phyloP scores from a whole-genome alignment of 345 rosid species.

The Melaleuca alternifolia region DNA sequence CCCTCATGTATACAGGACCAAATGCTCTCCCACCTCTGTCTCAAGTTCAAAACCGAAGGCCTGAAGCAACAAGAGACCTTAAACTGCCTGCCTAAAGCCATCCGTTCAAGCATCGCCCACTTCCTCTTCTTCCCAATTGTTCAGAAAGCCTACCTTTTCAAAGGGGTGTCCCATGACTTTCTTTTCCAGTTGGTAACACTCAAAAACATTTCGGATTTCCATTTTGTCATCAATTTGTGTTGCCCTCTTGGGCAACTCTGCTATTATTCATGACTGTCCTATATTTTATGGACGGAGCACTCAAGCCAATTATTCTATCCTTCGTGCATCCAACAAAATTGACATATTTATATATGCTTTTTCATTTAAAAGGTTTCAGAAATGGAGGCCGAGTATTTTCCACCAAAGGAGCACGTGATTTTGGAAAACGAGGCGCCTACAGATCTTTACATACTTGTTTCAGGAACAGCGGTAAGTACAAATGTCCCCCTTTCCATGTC shows the following conservation, averaged over 20 bases:
- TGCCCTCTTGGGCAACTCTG: background rate
- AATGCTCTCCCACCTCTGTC: conserved; percentile 79
- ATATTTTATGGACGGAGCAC: background rate
- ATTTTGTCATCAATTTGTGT: background rate
- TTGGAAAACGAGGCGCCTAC: conserved; percentile 75
- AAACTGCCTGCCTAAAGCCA: conserved; percentile 81
- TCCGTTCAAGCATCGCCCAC: conserved; percentile 75
- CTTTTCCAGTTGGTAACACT: conserved; percentile 79
- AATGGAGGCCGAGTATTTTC: conserved; percentile 91
- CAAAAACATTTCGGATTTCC: background rate
- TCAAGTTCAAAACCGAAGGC: conserved; percentile 85
- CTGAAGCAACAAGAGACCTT: conserved; percentile 88
- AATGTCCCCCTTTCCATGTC: background rate
- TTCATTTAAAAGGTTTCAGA: conserved; percentile 54
- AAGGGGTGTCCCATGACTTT: conserved; percentile 77
- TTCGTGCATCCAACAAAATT: background rate
- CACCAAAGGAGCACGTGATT: conserved; percentile 74
- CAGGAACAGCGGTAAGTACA: conserved; percentile 65
- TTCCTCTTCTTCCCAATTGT: conserved; percentile 65
- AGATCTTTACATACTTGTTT: conserved; percentile 75
- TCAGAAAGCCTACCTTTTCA: conserved; percentile 56
- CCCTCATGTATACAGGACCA: conserved; percentile 74
- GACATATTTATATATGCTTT: background rate
- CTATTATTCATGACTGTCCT: background rate
- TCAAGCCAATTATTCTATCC: background rate